These are phyloP conservation scores for Aspergillus proliferans DNA, from an alignment of 2,329 filamentous ascomycete genomes.

Conservation along the genomic window DNA sequence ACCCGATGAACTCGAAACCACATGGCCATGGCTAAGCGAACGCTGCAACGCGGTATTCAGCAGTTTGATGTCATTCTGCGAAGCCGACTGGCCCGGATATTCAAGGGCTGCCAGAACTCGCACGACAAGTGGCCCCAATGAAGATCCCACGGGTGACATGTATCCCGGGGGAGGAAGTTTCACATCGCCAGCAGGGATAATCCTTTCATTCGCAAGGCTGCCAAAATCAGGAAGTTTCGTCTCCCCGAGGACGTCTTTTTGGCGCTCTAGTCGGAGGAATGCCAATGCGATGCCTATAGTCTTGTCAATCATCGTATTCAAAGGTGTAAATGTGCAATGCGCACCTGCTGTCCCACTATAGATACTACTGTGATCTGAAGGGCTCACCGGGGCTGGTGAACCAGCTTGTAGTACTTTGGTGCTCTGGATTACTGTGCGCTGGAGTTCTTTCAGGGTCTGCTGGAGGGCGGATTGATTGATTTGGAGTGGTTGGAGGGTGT, in stretches of 20 bases:
- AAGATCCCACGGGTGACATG: conserved; percentile 14
- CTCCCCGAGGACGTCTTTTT: background rate
- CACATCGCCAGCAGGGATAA: background rate
- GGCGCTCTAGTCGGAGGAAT: background rate
- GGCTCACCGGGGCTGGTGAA: background rate
- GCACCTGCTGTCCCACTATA: background rate
- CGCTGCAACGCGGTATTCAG: conserved; percentile 22
- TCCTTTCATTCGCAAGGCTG: background rate
- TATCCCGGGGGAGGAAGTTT: background rate
- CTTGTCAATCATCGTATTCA: background rate
- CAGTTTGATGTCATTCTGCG: conserved; percentile 18
- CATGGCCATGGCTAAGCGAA: conserved; percentile 23
- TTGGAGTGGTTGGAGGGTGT: background rate
- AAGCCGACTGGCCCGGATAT: conserved; percentile 12
- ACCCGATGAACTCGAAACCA: conserved; percentile 15
- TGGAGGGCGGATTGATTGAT: background rate
- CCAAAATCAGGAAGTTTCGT: background rate
- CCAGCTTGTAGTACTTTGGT: background rate
- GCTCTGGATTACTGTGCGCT: background rate
- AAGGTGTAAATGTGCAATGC: background rate
- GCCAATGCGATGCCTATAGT: background rate
- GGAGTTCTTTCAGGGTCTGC: background rate
- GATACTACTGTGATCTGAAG: background rate
- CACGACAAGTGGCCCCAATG: conserved; percentile 23
- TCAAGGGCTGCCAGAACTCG: conserved; percentile 12